Conservation (phyloP, 2,329 filamentous ascomycete species). For the Fusarium algeriense region DNA sequence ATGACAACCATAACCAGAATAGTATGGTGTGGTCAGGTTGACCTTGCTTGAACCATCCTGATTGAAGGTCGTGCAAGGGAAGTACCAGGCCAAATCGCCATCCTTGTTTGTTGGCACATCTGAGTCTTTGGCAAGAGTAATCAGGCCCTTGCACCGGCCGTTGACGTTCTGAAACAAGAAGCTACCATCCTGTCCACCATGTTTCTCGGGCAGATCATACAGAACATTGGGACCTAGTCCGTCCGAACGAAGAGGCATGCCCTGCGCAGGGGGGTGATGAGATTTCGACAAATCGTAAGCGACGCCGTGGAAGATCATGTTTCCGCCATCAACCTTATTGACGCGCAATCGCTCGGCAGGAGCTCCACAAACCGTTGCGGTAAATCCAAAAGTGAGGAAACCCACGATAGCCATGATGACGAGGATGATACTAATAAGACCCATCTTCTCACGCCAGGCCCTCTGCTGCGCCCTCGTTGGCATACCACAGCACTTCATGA, state of each 20-base stretch:
- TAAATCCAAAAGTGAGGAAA: conserved; percentile 97
- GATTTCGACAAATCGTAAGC: conserved; percentile 87
- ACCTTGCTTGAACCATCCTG: conserved; percentile 88
- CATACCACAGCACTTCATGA: conserved; percentile 88
- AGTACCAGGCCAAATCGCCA: conserved; percentile 92
- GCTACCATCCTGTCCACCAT: conserved; percentile 91
- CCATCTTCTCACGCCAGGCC: conserved; percentile 98
- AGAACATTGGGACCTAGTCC: conserved; percentile 79
- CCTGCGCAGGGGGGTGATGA: conserved; percentile 81
- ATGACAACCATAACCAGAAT: conserved; percentile 90
- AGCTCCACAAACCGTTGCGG: conserved; percentile 82
- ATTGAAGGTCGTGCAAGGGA: conserved; percentile 90
- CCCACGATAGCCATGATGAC: conserved; percentile 89
- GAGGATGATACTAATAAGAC: conserved; percentile 92
- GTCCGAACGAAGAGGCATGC: conserved; percentile 71
- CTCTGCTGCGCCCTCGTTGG: conserved; percentile 86
- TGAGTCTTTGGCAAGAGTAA: conserved; percentile 77
- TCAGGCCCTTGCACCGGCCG: conserved; percentile 92
- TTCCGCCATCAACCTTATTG: conserved; percentile 84
- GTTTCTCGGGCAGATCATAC: conserved; percentile 84
- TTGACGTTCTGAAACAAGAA: conserved; percentile 99
- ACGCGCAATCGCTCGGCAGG: conserved; percentile 80
- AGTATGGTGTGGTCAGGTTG: conserved; percentile 80
- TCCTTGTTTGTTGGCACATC: conserved; percentile 82
- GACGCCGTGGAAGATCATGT: conserved; percentile 95